Evolutionary conservation across 495 filamentous ascomycete genomes (phyloP).

Genomic region (Penicillium odoratum): DNA sequence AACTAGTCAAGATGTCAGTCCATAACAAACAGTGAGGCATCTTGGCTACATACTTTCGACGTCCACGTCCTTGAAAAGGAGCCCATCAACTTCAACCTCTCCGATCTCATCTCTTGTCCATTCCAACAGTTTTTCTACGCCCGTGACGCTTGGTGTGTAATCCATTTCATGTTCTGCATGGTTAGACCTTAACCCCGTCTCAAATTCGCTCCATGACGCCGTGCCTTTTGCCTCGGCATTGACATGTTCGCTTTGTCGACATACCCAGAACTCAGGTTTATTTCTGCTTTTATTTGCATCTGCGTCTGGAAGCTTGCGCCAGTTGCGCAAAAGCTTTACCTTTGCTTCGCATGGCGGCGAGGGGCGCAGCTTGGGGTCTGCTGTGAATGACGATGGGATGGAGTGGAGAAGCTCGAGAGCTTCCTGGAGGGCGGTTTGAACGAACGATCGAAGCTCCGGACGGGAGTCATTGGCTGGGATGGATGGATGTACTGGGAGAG

Average conservation of each 20-base stretch:
- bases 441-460: constrained; percentile 23
- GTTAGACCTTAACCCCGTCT: constrained; percentile 53
- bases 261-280: constrained; percentile 66
- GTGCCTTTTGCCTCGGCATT: constrained; percentile 55
- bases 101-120: constrained; percentile 49
- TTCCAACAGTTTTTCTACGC: constrained; percentile 48
- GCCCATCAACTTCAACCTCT: constrained; percentile 34
- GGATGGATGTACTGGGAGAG: constrained; percentile 34
- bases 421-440: constrained; percentile 49
- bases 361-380: constrained; percentile 36
- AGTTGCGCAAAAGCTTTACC: constrained; percentile 19
- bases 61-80: constrained; percentile 39
- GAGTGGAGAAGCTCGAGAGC: constrained; percentile 54
- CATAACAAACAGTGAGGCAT: not conserved
- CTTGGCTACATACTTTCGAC: constrained; percentile 44
- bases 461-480: constrained; percentile 15
- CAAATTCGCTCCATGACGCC: constrained; percentile 67
- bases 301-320: constrained; percentile 36
- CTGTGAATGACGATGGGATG: constrained; percentile 32
- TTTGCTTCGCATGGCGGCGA: constrained; percentile 37
- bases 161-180: constrained; percentile 69
- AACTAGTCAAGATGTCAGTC: constrained; percentile 29
- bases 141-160: constrained; percentile 70
- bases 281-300: constrained; percentile 33
- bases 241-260: constrained; percentile 61